A percentile compares a stretch with the other conserved stretches of the same genome.
phyloP scores from a whole-genome alignment of 2,329 filamentous ascomycete species.

The Chaetothyriales sp. region DNA sequence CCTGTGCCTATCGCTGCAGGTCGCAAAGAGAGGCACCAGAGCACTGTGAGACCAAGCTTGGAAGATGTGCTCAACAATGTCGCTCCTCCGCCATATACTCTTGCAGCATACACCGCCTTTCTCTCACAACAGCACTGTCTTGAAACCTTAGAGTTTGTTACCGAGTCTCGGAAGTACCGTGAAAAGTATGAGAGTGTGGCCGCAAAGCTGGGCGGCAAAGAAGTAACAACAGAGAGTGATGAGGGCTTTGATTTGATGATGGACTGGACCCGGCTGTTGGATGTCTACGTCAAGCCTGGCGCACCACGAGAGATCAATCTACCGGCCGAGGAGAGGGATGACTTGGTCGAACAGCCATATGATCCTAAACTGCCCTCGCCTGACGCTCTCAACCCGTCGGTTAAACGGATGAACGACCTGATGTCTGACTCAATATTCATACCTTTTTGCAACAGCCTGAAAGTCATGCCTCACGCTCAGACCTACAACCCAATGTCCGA shows the following conservation, averaged over 20 bases:
- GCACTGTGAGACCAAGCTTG: constrained; percentile 52
- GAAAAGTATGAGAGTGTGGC: constrained; percentile 48
- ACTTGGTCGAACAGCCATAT: constrained; percentile 50
- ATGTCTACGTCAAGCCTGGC: constrained; percentile 77
- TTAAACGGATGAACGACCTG: constrained; percentile 78
- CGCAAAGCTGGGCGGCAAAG: constrained; percentile 31
- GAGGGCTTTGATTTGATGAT: constrained; percentile 56
- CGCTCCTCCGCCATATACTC: constrained; percentile 74
- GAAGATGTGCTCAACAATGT: constrained; percentile 77
- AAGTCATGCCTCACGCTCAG: constrained; percentile 33
- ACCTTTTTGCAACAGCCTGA: constrained; percentile 65
- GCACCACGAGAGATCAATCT: constrained; percentile 82
- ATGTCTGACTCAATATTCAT: constrained; percentile 96
- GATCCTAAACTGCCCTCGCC: constrained; percentile 53
- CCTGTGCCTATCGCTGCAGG: constrained; percentile 31
- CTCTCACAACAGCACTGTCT: constrained; percentile 93
- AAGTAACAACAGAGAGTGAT: constrained; percentile 36
- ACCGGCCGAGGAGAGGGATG: constrained; percentile 69
- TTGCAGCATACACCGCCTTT: constrained; percentile 89
- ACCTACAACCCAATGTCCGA: constrained; percentile 26
- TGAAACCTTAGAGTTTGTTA: constrained; percentile 90
- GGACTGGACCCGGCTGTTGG: constrained; percentile 75
- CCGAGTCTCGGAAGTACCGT: constrained; percentile 78
- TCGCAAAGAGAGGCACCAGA: constrained; percentile 24
- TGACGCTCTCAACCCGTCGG: constrained; percentile 62